These are phyloP conservation scores for Tylopilus plumbeoviolaceoides DNA, from an alignment of 768 basidiomycete species.

Conservation along the genomic window DNA sequence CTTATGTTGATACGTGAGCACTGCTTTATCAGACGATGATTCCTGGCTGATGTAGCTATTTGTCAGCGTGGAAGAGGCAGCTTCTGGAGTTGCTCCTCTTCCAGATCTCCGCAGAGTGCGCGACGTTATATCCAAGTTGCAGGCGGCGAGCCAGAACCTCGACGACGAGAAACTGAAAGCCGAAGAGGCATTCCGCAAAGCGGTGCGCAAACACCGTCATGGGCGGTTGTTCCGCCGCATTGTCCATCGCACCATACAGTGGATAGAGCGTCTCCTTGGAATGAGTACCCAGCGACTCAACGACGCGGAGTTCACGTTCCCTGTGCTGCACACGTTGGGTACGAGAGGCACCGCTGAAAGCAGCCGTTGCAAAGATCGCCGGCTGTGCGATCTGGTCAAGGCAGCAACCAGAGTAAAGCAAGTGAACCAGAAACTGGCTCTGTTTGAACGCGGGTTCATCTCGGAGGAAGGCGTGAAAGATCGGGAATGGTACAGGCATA, in stretches of 20 bases:
- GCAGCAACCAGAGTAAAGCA: slow-evolving; percentile 55
- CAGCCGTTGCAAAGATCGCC: slow-evolving; percentile 17
- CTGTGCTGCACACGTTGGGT: slow-evolving; percentile 1
- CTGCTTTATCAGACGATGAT: slow-evolving; percentile 21
- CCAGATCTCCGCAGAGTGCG: slow-evolving; percentile 42
- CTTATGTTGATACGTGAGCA: slow-evolving; percentile 56
- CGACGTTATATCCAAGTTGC: slow-evolving; percentile 43
- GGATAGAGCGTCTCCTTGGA: slow-evolving; percentile 24
- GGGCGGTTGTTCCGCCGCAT: not conserved
- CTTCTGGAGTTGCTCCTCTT: slow-evolving; percentile 12
- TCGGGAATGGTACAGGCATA: slow-evolving; percentile 82
- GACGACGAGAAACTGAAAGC: slow-evolving; percentile 57
- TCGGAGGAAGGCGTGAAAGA: slow-evolving; percentile 71
- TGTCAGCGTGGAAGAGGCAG: slow-evolving; percentile 51
- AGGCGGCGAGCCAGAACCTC: slow-evolving; percentile 48
- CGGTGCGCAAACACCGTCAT: slow-evolving; percentile 34
- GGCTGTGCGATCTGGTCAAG: slow-evolving; percentile 45
- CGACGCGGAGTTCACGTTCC: not conserved
- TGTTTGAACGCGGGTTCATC: slow-evolving; percentile 80
- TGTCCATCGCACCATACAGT: slow-evolving; percentile 15
- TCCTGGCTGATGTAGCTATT: slow-evolving; percentile 5
- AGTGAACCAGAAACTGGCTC: slow-evolving; percentile 62
- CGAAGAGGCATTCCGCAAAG: slow-evolving; percentile 46
- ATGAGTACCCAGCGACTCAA: not conserved
- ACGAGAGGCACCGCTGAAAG: not conserved